Evolutionary conservation across 139 green algal genomes (phyloP).

Genomic region (Pleodorina starrii): DNA sequence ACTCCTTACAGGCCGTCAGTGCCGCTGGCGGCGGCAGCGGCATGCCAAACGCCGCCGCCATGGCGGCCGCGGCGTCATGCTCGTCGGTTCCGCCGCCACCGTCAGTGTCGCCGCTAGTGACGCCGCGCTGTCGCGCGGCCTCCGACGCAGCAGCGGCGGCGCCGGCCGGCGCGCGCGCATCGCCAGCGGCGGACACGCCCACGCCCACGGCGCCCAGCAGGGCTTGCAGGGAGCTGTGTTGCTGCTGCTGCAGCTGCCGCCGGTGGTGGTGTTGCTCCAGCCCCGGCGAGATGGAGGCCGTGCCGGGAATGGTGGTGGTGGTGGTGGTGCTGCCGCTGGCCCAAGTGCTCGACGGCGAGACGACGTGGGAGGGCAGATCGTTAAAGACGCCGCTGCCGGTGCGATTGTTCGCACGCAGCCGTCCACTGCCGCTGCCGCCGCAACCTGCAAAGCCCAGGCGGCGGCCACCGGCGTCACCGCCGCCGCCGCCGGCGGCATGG

Average conservation of each 20-base stretch:
- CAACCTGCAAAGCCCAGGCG: not conserved
- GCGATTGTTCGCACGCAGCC: not conserved
- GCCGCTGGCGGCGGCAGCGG: not conserved
- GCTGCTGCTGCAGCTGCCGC: not conserved
- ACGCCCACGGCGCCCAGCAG: not conserved
- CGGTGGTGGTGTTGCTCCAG: not conserved
- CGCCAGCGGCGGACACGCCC: not conserved
- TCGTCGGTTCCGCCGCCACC: not conserved
- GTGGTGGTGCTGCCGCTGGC: not conserved
- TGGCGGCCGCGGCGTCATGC: not conserved
- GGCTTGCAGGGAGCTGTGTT: not conserved
- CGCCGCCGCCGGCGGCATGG: not conserved
- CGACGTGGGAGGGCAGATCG: not conserved
- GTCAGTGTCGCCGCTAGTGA: not conserved
- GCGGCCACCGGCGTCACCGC: not conserved
- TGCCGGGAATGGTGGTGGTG: not conserved
- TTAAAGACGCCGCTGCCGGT: not conserved
- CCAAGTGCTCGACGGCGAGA: not conserved
- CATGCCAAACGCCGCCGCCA: constrained; percentile 18
- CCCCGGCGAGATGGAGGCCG: not conserved
- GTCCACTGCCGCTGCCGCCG: not conserved
- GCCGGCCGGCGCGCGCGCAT: too few species aligned
- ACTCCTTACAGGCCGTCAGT: not conserved
- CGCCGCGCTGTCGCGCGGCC: too few species aligned
- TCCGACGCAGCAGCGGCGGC: too few species aligned